Conservation (phyloP, 495 filamentous ascomycete species). For the Penicillium malachiteum region DNA sequence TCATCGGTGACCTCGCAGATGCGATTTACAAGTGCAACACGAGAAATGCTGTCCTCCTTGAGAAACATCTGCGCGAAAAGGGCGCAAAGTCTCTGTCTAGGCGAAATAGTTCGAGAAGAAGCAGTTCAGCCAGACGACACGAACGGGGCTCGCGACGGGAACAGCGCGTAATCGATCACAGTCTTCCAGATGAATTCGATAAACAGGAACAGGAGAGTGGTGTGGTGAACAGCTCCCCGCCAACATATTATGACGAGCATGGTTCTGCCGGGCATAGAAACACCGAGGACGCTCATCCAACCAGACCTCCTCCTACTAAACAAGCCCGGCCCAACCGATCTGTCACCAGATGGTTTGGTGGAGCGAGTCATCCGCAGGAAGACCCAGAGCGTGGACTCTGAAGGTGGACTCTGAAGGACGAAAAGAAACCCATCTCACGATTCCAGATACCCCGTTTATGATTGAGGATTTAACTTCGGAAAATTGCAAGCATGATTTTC, state of each 20-base stretch:
- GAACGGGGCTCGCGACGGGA: background rate
- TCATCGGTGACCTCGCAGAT: constrained; percentile 83
- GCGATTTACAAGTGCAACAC: constrained; percentile 69
- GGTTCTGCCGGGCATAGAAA: constrained; percentile 9
- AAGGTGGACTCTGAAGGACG: constrained; percentile 16
- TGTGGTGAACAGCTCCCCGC: constrained; percentile 20
- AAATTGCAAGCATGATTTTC: background rate
- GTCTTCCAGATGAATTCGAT: constrained; percentile 44
- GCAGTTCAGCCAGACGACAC: constrained; percentile 5
- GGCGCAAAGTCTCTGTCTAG: constrained; percentile 27
- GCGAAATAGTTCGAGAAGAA: constrained; percentile 14
- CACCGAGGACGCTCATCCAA: constrained; percentile 10
- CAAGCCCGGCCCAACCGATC: constrained; percentile 24
- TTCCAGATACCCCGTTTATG: constrained; percentile 15
- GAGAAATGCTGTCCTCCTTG: constrained; percentile 71
- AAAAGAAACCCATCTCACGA: constrained; percentile 7
- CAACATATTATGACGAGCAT: constrained; percentile 29
- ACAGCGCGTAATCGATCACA: constrained; percentile 26
- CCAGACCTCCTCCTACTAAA: constrained; percentile 23
- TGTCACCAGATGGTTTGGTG: constrained; percentile 35
- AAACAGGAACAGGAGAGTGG: constrained; percentile 34
- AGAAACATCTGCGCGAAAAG: constrained; percentile 62
- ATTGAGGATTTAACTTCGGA: background rate
- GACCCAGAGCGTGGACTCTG: constrained; percentile 32
- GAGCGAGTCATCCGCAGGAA: constrained; percentile 24